phyloP scores from a whole-genome alignment of 129 eudicot genomes.

The Flaveria bidentis region DNA sequence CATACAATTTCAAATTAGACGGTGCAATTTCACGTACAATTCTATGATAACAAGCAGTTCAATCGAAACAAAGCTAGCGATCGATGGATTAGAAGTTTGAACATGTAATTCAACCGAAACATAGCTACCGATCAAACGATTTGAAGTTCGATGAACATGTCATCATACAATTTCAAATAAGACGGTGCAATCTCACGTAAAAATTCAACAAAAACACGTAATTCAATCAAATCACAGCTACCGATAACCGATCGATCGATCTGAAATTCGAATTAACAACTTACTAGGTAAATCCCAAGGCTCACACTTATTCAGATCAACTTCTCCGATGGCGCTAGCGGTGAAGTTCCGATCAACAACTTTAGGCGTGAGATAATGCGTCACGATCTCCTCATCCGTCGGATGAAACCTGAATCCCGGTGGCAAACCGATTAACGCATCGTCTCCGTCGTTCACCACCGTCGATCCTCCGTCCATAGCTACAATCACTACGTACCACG shows the following conservation, averaged over 20 bases:
- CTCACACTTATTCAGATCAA: constrained; percentile 72
- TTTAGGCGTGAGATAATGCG: constrained; percentile 61
- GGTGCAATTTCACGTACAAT: constrained; percentile 7
- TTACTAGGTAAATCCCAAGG: constrained; percentile 86
- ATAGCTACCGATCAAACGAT: neutral
- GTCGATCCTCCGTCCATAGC: constrained; percentile 37
- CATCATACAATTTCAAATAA: neutral
- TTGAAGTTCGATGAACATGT: neutral
- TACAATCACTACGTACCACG: neutral
- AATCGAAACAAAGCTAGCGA: too few species aligned
- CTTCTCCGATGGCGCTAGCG: constrained; percentile 66
- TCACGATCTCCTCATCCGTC: constrained; percentile 70
- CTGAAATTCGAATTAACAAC: too few species aligned
- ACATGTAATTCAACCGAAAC: neutral
- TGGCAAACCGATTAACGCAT: constrained; percentile 47
- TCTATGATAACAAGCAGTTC: neutral
- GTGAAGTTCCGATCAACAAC: constrained; percentile 43
- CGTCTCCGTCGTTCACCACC: constrained; percentile 40
- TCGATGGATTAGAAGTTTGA: too few species aligned
- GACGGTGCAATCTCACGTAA: constrained; percentile 1
- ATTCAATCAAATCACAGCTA: too few species aligned
- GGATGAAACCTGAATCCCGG: constrained; percentile 86
- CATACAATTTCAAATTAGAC: neutral
- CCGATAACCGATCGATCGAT: too few species aligned
- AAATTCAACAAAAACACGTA: neutral